Conservation (phyloP, 1,139 yeast species). For the Yamadazyma taylorii region DNA sequence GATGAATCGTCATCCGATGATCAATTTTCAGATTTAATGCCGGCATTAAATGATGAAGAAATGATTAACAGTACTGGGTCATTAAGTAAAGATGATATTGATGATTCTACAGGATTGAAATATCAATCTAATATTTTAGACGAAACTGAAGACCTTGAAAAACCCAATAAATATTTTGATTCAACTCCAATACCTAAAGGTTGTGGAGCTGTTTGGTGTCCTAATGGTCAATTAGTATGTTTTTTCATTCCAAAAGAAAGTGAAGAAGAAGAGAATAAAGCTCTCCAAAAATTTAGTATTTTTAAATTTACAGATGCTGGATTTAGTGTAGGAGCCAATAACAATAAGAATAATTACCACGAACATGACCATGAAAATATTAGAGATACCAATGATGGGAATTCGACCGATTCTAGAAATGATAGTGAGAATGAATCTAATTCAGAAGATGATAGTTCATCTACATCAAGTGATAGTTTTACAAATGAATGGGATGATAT, state of each 20-base stretch:
- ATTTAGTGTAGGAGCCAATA: constrained; percentile 23
- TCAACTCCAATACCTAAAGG: constrained; percentile 91
- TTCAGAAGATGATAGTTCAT: constrained; percentile 18
- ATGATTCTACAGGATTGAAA: constrained; percentile 12
- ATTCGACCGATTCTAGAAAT: background rate
- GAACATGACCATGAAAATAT: constrained; percentile 13
- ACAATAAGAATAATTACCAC: background rate
- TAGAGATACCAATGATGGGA: constrained; percentile 9
- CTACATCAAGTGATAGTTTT: constrained; percentile 48
- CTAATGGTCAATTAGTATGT: constrained; percentile 75
- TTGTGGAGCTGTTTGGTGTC: constrained; percentile 89
- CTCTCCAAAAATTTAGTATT: constrained; percentile 33
- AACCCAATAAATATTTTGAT: constrained; percentile 42
- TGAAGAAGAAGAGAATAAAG: constrained; percentile 29
- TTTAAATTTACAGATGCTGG: constrained; percentile 45
- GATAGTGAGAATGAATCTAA: constrained; percentile 9
- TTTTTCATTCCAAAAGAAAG: constrained; percentile 66
- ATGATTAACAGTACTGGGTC: constrained; percentile 19
- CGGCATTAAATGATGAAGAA: constrained; percentile 29
- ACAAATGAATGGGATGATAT: constrained; percentile 53
- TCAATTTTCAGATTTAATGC: constrained; percentile 34
- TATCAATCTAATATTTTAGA: constrained; percentile 14
- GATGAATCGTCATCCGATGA: constrained; percentile 20
- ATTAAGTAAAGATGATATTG: constrained; percentile 18
- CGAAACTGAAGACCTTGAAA: constrained; percentile 13